Conservation (phyloP, 805 yeast genomes). For the Metschnikowia borealis region DNA sequence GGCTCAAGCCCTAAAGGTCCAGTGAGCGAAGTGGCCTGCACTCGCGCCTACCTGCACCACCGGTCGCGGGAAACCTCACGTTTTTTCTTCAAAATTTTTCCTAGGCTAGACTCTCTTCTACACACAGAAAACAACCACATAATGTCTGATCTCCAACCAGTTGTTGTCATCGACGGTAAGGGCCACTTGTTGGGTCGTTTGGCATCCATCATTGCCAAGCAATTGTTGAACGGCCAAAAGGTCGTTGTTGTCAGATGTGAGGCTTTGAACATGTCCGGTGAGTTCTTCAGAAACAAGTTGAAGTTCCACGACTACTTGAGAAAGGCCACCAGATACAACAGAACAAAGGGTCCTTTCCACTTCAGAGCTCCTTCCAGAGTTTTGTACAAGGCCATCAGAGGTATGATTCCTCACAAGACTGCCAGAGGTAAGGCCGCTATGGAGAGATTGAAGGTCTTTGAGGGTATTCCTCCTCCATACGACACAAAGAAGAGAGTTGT, state of each 20-base stretch:
- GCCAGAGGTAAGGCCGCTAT: slow-evolving; percentile 99
- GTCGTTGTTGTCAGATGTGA: slow-evolving; percentile 96
- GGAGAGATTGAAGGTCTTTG: slow-evolving; percentile 98
- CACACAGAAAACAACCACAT: slow-evolving; percentile 11
- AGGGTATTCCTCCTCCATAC: slow-evolving; percentile 99
- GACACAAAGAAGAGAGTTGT: slow-evolving; percentile 99
- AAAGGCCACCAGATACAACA: slow-evolving; percentile 98
- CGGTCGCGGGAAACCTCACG: slow-evolving; percentile 7
- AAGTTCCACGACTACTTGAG: slow-evolving; percentile 99
- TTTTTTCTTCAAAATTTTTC: slow-evolving; percentile 16
- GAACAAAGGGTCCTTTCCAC: slow-evolving; percentile 99
- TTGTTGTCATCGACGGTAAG: slow-evolving; percentile 98
- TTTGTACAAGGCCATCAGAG: slow-evolving; percentile 99
- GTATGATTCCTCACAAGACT: slow-evolving; percentile 99
- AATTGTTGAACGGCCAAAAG: slow-evolving; percentile 96
- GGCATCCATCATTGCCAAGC: slow-evolving; percentile 98
- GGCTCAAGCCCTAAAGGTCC: slow-evolving; percentile 11
- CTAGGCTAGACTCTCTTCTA: slow-evolving; percentile 7
- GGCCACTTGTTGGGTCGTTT: slow-evolving; percentile 99
- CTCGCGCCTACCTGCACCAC: slow-evolving; percentile 8
- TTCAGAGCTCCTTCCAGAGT: slow-evolving; percentile 99
- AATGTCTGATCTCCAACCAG: slow-evolving; percentile 91
- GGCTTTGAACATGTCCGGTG: slow-evolving; percentile 98
- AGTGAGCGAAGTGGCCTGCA: slow-evolving; percentile 1
- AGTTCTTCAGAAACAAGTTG: slow-evolving; percentile 99